Evolutionary conservation across 805 yeast genomes (phyloP).

Genomic region (Kodamaea neixiangensis): DNA sequence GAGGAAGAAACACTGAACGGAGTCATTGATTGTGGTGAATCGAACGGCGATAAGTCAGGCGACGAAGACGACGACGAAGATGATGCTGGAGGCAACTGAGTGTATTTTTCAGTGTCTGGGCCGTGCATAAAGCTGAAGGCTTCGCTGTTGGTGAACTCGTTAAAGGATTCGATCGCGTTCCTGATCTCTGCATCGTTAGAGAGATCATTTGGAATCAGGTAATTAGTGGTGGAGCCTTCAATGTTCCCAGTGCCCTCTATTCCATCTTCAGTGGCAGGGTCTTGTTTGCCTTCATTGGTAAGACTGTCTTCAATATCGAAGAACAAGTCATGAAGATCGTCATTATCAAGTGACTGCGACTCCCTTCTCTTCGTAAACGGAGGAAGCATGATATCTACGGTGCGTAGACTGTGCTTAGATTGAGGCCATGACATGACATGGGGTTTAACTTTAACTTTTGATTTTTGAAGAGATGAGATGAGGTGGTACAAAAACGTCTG

Average conservation of each 20-base stretch:
- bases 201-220: background rate
- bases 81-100: background rate
- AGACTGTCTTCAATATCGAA: background rate
- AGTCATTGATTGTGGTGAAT: conserved; percentile 15
- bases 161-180: conserved; percentile 1
- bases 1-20: conserved; percentile 12
- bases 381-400: background rate
- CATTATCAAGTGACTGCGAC: background rate
- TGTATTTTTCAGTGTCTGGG: background rate
- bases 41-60: conserved; percentile 17
- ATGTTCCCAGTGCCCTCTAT: background rate
- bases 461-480: background rate
- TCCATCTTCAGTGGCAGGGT: background rate
- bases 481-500: background rate
- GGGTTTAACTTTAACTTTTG: background rate
- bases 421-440: background rate
- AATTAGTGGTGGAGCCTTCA: background rate
- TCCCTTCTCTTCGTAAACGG: background rate
- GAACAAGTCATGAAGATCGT: background rate
- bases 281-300: background rate
- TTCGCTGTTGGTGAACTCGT: background rate
- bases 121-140: background rate
- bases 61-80: conserved; percentile 9
- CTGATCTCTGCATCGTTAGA: background rate
- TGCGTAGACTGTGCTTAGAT: background rate